phyloP scores from a whole-genome alignment of 805 yeast species.

The Myxozyma kluyveri region DNA sequence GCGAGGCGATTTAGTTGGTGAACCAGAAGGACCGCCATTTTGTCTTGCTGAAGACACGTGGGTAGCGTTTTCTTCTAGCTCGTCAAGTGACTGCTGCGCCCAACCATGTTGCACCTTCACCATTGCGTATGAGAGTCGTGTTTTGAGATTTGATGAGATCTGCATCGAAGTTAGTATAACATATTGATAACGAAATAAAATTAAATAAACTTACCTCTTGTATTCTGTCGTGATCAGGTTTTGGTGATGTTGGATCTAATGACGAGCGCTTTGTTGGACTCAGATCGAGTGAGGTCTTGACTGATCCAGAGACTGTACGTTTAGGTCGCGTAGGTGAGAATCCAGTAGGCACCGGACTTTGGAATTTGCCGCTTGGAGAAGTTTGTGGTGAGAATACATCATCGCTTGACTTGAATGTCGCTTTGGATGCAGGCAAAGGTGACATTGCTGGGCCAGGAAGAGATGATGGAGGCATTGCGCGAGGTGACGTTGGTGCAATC shows the following conservation, averaged over 20 bases:
- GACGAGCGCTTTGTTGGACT: not conserved
- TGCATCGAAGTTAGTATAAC: not conserved
- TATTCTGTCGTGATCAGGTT: constrained; percentile 11
- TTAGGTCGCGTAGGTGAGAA: constrained; percentile 14
- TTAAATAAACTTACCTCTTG: constrained; percentile 11
- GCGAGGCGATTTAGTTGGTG: not conserved
- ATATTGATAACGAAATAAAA: not conserved
- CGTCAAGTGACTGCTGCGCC: constrained; percentile 29
- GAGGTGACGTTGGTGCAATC: constrained; percentile 5
- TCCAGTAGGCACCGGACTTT: not conserved
- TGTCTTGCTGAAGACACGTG: not conserved
- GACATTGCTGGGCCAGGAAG: not conserved
- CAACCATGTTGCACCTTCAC: constrained; percentile 35
- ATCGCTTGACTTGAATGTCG: too few species aligned
- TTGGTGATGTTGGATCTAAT: not conserved
- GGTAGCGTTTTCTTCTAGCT: constrained; percentile 23
- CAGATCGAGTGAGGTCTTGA: constrained; percentile 12
- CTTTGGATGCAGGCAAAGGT: constrained; percentile 4
- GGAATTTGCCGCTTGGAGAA: not conserved
- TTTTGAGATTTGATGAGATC: constrained; percentile 31
- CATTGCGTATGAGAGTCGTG: constrained; percentile 35
- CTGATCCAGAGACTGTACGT: constrained; percentile 19
- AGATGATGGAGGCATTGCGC: constrained; percentile 13
- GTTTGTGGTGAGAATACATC: constrained; percentile 1
- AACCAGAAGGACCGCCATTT: not conserved